Base-by-base conservation (phyloP, 2,329 filamentous ascomycete genomes). In the Pyrenochaeta sp. region DNA sequence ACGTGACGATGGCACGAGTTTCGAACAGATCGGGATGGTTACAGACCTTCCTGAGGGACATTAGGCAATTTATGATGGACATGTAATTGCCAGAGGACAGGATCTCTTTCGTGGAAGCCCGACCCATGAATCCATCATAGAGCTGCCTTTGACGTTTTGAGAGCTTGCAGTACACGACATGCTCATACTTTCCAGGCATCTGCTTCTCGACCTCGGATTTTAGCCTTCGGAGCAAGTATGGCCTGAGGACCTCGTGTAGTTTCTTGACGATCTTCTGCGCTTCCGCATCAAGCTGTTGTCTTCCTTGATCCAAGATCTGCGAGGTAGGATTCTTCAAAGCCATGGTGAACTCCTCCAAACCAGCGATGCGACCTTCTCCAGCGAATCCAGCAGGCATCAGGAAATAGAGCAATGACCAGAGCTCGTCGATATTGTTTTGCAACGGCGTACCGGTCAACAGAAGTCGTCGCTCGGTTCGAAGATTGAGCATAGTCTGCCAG, bases 201-300 rank as follows among this genome's bases (percentile, higher is more conserved):
- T 99, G 94, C 74, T 97, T 96, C 74, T 99, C 95, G 5, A 99
- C 94, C 65, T 99, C 94, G 30, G 90, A 89, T 73, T 99, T 99
- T 44, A 99, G 77, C 42, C 94, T 85, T 37, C 94, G 86, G 6
- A 99, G 80, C 8, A 99, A 81, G 64, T 96, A 97, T 0, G 94
- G 94, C 2, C 95, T 85, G 7, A 99, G 79, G 15, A 97, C 90
- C 56, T 95, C 91, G 74, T 99, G 95, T 4, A 99, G 81, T 68
- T 97, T 96, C 31, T 86, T 85, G 53, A 99, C 95, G 55, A 96
- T 92, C 44, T 87, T 88, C 58, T 90, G 89, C 9, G 92, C 90
- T 71, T 99, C 93, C 8, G 95, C 90, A 55, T 97, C 94, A 79
- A 99, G 89, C 43, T 93, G 88, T 56, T 96, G 91, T 45, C 91